phyloP scores from a whole-genome alignment of 768 basidiomycete genomes.

The Goffeauzyma gilvescens region DNA sequence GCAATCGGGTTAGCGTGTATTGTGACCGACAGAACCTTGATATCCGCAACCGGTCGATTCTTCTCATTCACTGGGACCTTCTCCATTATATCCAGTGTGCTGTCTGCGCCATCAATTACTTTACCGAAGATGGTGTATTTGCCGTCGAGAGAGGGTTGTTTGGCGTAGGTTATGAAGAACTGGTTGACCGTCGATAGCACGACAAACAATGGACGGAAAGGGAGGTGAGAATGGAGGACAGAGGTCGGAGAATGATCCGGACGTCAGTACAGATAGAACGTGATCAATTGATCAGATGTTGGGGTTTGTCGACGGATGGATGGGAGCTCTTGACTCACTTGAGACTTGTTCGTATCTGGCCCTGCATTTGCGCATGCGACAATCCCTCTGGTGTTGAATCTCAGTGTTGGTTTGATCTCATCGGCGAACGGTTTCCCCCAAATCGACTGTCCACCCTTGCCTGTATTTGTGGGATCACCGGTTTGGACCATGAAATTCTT shows the following conservation, averaged over 20 bases:
- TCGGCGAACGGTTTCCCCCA: constrained; percentile 85
- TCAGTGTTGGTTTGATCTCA: constrained; percentile 81
- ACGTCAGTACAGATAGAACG: too few relatives aligned
- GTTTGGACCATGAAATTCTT: constrained; percentile 82
- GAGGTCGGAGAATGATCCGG: too few relatives aligned
- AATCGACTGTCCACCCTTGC: constrained; percentile 91
- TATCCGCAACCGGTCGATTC: constrained; percentile 67
- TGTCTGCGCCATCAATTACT: constrained; percentile 94
- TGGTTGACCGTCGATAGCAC: constrained; percentile 29
- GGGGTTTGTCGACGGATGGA: not conserved
- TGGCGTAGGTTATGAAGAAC: constrained; percentile 53
- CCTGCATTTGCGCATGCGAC: constrained; percentile 82
- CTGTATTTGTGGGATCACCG: constrained; percentile 38
- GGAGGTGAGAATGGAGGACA: too few relatives aligned
- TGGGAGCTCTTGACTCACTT: constrained; percentile 19
- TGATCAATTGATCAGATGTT: not conserved
- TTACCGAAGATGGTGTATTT: constrained; percentile 76
- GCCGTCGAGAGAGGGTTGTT: constrained; percentile 81
- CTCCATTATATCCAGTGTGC: constrained; percentile 85
- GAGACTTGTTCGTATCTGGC: constrained; percentile 51
- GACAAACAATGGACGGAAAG: too few relatives aligned
- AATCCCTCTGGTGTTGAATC: constrained; percentile 86
- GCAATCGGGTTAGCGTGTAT: constrained; percentile 94
- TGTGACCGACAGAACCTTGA: constrained; percentile 49
- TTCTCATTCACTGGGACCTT: constrained; percentile 75